phyloP scores from a whole-genome alignment of 2,329 filamentous ascomycete genomes.

The Zarea fungicola region DNA sequence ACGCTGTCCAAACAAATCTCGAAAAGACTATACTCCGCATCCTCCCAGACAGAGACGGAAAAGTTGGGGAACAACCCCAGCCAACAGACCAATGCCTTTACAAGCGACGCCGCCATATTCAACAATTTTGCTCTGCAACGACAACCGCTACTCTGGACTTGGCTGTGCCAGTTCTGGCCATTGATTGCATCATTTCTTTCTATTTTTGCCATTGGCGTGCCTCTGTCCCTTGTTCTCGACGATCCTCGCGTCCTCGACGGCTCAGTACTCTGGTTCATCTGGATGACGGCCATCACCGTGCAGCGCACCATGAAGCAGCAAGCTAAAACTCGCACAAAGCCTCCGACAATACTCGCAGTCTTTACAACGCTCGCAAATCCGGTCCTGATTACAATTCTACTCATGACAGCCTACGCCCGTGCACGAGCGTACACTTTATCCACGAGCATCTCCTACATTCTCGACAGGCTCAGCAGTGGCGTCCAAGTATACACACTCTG shows the following conservation, averaged over 20 bases:
- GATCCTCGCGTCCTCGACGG: conserved; percentile 41
- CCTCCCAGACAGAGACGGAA: too few species aligned
- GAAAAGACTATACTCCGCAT: neutral
- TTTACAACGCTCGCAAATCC: conserved; percentile 41
- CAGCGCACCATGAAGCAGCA: conserved; percentile 32
- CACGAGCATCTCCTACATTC: conserved; percentile 25
- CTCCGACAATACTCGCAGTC: conserved; percentile 7
- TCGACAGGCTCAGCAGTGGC: conserved; percentile 29
- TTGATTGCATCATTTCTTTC: conserved; percentile 27
- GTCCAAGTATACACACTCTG: conserved; percentile 31
- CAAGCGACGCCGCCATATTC: neutral
- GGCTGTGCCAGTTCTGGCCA: conserved; percentile 19
- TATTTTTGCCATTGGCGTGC: conserved; percentile 35
- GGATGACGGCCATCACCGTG: conserved; percentile 37
- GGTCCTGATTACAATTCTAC: conserved; percentile 42
- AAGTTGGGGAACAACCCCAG: too few species aligned
- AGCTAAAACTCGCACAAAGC: neutral
- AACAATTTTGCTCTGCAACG: neutral
- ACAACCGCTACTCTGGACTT: conserved; percentile 1
- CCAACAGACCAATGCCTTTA: too few species aligned
- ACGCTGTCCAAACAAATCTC: neutral
- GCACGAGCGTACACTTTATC: conserved; percentile 30
- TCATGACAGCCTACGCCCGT: conserved; percentile 39
- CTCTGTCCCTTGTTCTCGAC: conserved; percentile 28
- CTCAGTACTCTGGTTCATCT: conserved; percentile 43